A percentile compares a stretch with the other conserved stretches of the same genome.
Evolutionary conservation across 2,329 filamentous ascomycete species (phyloP).

Genomic region (Cylindrodendrum hubeiense): DNA sequence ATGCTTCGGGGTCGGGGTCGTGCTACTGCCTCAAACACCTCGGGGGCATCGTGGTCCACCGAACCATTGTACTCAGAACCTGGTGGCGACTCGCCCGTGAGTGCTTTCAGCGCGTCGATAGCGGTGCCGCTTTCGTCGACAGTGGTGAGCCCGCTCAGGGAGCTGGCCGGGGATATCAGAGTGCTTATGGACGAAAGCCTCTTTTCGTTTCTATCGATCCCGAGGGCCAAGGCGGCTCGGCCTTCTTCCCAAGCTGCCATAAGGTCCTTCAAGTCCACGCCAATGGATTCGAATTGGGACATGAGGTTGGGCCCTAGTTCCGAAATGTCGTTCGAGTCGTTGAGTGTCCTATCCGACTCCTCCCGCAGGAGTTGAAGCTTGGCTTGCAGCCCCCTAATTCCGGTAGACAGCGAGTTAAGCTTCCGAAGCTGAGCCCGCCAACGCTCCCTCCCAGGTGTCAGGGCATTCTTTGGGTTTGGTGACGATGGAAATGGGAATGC

Average conservation of each 20-base stretch:
- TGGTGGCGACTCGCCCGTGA: slow-evolving; percentile 77
- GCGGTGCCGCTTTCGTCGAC: slow-evolving; percentile 64
- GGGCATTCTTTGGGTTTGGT: slow-evolving; percentile 68
- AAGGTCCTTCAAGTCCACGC: slow-evolving; percentile 83
- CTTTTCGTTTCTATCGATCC: slow-evolving; percentile 85
- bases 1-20: slow-evolving; percentile 75
- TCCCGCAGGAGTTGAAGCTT: slow-evolving; percentile 94
- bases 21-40: slow-evolving; percentile 93
- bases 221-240: slow-evolving; percentile 83
- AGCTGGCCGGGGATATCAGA: slow-evolving; percentile 69
- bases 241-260: slow-evolving; percentile 90
- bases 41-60: slow-evolving; percentile 75
- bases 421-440: slow-evolving; percentile 90
- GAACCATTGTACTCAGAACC: slow-evolving; percentile 65
- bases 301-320: slow-evolving; percentile 85
- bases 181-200: slow-evolving; percentile 73
- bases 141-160: slow-evolving; percentile 76
- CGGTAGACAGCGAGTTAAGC: slow-evolving; percentile 87
- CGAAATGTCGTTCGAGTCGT: slow-evolving; percentile 78
- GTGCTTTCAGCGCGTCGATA: slow-evolving; percentile 76
- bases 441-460: slow-evolving; percentile 83
- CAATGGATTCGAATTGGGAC: slow-evolving; percentile 94
- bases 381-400: slow-evolving; percentile 91
- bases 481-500: slow-evolving; percentile 66
- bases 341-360: slow-evolving; percentile 84